Conservation (phyloP, 78 protist species). For the Monosiga brevicollis region DNA sequence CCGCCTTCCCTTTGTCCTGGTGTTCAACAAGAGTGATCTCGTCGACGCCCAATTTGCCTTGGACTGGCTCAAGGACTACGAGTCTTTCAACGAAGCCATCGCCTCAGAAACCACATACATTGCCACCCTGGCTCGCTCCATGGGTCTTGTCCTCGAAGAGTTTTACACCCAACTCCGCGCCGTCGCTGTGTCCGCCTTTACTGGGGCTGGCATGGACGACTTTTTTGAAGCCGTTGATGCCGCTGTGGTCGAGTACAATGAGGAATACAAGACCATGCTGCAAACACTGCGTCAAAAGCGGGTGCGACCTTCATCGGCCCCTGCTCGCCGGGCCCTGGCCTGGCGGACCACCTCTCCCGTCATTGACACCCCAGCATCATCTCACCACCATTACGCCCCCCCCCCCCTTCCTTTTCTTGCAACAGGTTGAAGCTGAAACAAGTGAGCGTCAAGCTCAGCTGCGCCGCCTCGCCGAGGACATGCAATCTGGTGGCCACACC, state of each 20-base stretch:
- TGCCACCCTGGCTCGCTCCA: slow-evolving; percentile 55
- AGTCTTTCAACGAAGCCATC: slow-evolving; percentile 30
- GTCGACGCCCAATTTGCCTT: slow-evolving; percentile 28
- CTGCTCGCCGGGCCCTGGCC: no score
- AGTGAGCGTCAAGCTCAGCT: neutral
- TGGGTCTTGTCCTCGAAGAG: slow-evolving; percentile 81
- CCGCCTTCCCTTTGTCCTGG: slow-evolving; percentile 80
- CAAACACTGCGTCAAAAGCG: neutral
- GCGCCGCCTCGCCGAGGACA: neutral
- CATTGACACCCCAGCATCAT: no score
- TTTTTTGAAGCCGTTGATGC: slow-evolving; percentile 40
- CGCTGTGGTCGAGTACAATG: slow-evolving; percentile 44
- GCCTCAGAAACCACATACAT: slow-evolving; percentile 37
- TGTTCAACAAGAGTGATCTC: slow-evolving; percentile 90
- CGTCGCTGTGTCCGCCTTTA: slow-evolving; percentile 70
- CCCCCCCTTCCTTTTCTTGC: no score
- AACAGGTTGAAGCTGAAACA: neutral
- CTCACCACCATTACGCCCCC: no score
- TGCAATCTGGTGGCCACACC: neutral
- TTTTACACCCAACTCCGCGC: slow-evolving; percentile 48
- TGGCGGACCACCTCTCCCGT: no score
- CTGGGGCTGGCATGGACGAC: slow-evolving; percentile 71
- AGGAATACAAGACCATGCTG: slow-evolving; percentile 12
- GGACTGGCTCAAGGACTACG: slow-evolving; percentile 82
- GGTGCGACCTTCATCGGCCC: no score